A percentile compares a stretch with the other conserved stretches of the same genome.
These are phyloP conservation scores for Stachybotrys chlorohalonatus DNA, from an alignment of 2,329 filamentous ascomycete genomes.

Conservation along the genomic window DNA sequence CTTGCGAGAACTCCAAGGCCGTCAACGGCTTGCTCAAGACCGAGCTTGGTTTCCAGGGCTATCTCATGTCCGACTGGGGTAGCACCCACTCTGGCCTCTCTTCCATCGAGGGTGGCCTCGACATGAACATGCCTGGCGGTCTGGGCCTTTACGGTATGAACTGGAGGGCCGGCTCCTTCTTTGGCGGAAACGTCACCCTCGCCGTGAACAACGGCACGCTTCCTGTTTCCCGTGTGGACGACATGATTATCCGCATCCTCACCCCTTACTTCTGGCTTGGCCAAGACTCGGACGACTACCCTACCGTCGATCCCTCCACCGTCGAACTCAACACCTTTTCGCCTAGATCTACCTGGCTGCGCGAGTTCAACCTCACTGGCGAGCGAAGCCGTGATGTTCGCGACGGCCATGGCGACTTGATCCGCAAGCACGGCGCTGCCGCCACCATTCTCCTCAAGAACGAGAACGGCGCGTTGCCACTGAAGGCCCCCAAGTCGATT, in stretches of 20 bases:
- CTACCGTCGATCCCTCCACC: slow-evolving; percentile 31
- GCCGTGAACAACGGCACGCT: slow-evolving; percentile 40
- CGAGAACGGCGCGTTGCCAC: slow-evolving; percentile 47
- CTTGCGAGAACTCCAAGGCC: slow-evolving; percentile 38
- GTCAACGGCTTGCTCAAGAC: slow-evolving; percentile 40
- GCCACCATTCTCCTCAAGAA: slow-evolving; percentile 71
- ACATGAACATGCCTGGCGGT: slow-evolving; percentile 43
- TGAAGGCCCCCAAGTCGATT: slow-evolving; percentile 47
- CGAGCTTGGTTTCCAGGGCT: slow-evolving; percentile 39
- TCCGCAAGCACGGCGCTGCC: slow-evolving; percentile 43
- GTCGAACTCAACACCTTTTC: slow-evolving; percentile 40
- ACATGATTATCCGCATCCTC: slow-evolving; percentile 45
- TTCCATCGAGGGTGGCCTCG: slow-evolving; percentile 34
- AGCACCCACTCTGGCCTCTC: slow-evolving; percentile 31
- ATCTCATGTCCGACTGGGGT: slow-evolving; percentile 34
- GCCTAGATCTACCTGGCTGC: slow-evolving; percentile 35
- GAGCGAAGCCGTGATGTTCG: slow-evolving; percentile 42
- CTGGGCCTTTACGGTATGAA: slow-evolving; percentile 19
- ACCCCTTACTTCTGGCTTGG: slow-evolving; percentile 40
- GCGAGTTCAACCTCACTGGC: slow-evolving; percentile 33
- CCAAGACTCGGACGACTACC: slow-evolving; percentile 35
- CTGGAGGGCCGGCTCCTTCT: slow-evolving; percentile 26
- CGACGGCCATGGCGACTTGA: slow-evolving; percentile 44
- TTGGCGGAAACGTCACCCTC: slow-evolving; percentile 33
- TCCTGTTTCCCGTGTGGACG: slow-evolving; percentile 28